Base-by-base conservation (phyloP, 1,139 yeast genomes). In the Kurtzmaniella quercitrusa region DNA sequence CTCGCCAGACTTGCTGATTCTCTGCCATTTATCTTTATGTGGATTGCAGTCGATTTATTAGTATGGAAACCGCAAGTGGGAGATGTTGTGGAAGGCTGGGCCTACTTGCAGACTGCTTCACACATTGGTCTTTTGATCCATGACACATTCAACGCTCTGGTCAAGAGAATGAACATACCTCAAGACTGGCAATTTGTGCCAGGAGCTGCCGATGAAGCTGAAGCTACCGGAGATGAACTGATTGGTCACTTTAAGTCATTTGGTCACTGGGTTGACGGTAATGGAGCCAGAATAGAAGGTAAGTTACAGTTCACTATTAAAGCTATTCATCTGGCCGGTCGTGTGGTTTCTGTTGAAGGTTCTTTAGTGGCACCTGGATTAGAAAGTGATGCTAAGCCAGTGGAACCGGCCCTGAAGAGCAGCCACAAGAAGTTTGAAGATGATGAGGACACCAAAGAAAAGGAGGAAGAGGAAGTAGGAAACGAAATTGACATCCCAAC, bases 71-170 rank as follows among this genome's bases (percentile, higher is more conserved):
- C 98, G 3, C 80, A 79, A 54, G 73, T 81, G 12, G 96, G 95
- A 5, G 98, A 93, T 57, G 68, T 73, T 1, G 65, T 91, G 27
- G 95, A 91, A 60, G 98, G 98, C 6, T 77, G 81, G 68, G 77
- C 87, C 46, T 89, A 89, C 67, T 81, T 93, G 78, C 97, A 91
- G 68, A 85, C 97, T 1, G 96, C 96, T 14, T 85, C 96, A 8
- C 98, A 93, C 60, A 84, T 94, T 57, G 98, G 98, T 48, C 72
- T 93, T 50, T 75, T 93, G 53, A 75, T 93, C 43, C 93, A 88
- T 61, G 98, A 93, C 64, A 88, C 95, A 1, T 93, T 93, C 70
- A 94, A 93, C 66, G 98, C 97, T 29, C 82, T 94, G 43, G 89
- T 93, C 51, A 88, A 87, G 63, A 82, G 87, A 62, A 84, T 77